A percentile compares a stretch with the other conserved stretches of the same genome.
phyloP scores from a whole-genome alignment of 176 grass and related monocot genomes.

The Eleusine coracana region DNA sequence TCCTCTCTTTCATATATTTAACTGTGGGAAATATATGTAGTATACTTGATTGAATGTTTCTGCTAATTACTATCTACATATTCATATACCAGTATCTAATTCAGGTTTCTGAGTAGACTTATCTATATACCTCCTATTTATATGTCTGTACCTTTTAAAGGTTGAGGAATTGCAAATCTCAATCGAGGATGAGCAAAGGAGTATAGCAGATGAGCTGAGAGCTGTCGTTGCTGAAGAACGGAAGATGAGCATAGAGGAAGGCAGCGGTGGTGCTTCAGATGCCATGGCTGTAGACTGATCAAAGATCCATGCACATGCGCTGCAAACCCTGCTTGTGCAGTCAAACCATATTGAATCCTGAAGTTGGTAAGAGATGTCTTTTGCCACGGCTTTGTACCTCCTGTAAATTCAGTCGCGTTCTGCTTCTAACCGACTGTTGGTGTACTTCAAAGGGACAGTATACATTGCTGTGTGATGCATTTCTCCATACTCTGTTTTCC shows the following conservation, averaged over 20 bases:
- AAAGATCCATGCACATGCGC: neutral
- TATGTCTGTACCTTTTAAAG: constrained; percentile 39
- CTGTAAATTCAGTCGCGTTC: constrained; percentile 14
- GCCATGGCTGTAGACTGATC: constrained; percentile 80
- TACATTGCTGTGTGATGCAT: constrained; percentile 13
- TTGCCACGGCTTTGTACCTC: neutral
- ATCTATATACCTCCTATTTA: constrained; percentile 2
- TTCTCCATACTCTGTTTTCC: neutral
- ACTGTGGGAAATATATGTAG: neutral
- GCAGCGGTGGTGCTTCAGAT: constrained; percentile 68
- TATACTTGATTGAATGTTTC: neutral
- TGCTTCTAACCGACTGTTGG: neutral
- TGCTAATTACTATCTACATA: constrained; percentile 4
- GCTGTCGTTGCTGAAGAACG: constrained; percentile 45
- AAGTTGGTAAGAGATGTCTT: neutral
- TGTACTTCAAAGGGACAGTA: neutral
- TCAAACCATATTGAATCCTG: neutral
- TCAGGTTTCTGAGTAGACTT: neutral
- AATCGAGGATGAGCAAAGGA: constrained; percentile 81
- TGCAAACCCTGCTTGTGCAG: neutral
- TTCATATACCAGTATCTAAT: neutral
- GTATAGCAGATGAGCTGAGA: constrained; percentile 68
- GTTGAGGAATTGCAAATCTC: constrained; percentile 87
- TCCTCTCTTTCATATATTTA: constrained; percentile 2
- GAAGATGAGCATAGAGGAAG: constrained; percentile 68